Percentiles rank a stretch among this genome's conserved stretches.
Conservation (phyloP, 2,329 filamentous ascomycete species). For the Amphichorda felina region DNA sequence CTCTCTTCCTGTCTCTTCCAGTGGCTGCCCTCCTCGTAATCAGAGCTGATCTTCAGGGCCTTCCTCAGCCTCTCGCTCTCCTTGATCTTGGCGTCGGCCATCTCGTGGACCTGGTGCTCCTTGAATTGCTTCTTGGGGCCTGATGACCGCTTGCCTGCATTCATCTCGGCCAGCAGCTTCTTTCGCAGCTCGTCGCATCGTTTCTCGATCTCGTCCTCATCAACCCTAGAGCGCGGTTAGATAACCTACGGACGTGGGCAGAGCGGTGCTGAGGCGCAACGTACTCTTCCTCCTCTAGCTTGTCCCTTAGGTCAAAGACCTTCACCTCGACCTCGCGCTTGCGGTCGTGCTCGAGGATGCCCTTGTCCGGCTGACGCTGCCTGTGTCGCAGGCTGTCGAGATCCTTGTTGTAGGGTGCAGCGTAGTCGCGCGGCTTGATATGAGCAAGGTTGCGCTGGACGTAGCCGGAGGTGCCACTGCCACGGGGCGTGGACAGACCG, state of each 20-base stretch:
- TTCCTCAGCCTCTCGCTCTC: constrained; percentile 82
- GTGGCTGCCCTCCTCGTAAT: constrained; percentile 78
- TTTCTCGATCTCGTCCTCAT: constrained; percentile 85
- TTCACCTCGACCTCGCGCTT: constrained; percentile 87
- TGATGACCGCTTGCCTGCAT: constrained; percentile 16
- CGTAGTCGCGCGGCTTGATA: constrained; percentile 71
- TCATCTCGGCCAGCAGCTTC: constrained; percentile 26
- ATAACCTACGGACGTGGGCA: not conserved
- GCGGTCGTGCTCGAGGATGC: constrained; percentile 88
- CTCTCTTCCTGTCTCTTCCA: constrained; percentile 77
- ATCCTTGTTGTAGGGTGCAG: constrained; percentile 65
- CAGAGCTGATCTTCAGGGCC: constrained; percentile 75
- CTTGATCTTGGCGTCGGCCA: constrained; percentile 90
- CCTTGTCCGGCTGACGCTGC: constrained; percentile 77
- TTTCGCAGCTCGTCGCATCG: constrained; percentile 28
- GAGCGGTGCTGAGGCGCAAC: no score
- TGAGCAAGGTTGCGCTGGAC: constrained; percentile 92
- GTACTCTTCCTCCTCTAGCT: constrained; percentile 75
- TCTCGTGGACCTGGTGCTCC: constrained; percentile 87
- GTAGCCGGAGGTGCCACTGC: constrained; percentile 93
- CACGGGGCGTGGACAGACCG: constrained; percentile 85
- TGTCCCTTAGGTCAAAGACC: constrained; percentile 80
- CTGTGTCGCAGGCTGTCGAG: constrained; percentile 58
- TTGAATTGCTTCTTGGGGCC: constrained; percentile 53
- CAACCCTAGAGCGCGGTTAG: constrained; percentile 38